Percentiles rank a stretch among this genome's conserved stretches.
These are phyloP conservation scores for Peziza echinospora DNA, from an alignment of 495 filamentous ascomycete species.

Conservation along the genomic window DNA sequence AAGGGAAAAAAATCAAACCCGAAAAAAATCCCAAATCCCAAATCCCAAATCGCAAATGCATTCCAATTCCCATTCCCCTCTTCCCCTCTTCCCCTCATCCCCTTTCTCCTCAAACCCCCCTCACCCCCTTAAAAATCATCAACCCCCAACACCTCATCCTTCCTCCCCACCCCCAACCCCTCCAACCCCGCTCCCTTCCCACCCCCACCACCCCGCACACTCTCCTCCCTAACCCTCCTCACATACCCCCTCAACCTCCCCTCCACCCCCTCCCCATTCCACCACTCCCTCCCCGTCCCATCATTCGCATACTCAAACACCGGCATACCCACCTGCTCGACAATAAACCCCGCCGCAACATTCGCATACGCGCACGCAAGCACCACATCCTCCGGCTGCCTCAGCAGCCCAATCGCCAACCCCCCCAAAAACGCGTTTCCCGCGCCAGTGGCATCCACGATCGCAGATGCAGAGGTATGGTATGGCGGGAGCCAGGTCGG, in stretches of 20 bases:
- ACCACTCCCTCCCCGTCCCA: constrained; percentile 8
- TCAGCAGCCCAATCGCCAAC: constrained; percentile 3
- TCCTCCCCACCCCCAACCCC: neutral
- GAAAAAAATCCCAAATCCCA: no score
- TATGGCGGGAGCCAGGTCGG: constrained; percentile 27
- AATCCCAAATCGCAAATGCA: no score
- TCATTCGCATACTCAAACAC: constrained; percentile 11
- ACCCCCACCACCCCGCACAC: constrained; percentile 25
- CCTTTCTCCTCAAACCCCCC: no score
- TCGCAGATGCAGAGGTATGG: constrained; percentile 31
- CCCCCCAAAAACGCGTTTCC: constrained; percentile 34
- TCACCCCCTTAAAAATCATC: no score
- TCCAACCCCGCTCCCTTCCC: neutral
- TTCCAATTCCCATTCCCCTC: neutral
- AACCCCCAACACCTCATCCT: neutral
- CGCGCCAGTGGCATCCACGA: constrained; percentile 87
- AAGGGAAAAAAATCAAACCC: no score
- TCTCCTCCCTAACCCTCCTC: constrained; percentile 35
- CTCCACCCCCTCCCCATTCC: constrained; percentile 37
- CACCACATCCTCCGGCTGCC: constrained; percentile 5
- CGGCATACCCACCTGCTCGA: constrained; percentile 12
- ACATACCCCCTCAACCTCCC: constrained; percentile 53
- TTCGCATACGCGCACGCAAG: constrained; percentile 11
- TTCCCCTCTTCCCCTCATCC: neutral
- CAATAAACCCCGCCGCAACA: constrained; percentile 6